Base-by-base conservation (phyloP, 1,139 yeast genomes). In the Debaryomyces robertsiae region DNA sequence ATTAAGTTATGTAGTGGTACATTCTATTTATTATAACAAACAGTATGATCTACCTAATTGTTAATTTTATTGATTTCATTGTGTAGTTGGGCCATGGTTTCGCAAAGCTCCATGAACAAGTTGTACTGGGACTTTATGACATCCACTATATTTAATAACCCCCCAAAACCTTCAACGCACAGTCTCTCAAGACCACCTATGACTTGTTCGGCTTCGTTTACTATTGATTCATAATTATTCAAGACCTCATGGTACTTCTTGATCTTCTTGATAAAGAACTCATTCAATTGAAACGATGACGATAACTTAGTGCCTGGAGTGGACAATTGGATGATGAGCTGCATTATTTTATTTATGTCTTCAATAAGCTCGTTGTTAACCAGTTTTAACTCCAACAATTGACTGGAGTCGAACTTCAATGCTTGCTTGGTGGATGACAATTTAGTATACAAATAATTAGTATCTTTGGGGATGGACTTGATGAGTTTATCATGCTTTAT, bases 51-150 rank as follows among this genome's bases (percentile, higher is more conserved):
- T 19, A 19, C 28, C 10, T 25, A 25, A 5, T 25, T 25, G 10
- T 11, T 25, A 4, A 25, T 38, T 43, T 53, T 60, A 39, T 52
- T 55, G 15, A 63, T 51, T 46, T 81, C 82, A 52, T 84, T 90
- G 63, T 93, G 98, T 40, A 89, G 67, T 54, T 86, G 95, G 2
- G 98, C 98, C 55, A 91, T 83, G 27, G 82, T 77, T 62, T 90
- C 95, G 44, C 96, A 91, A 39, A 90, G 73, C 54, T 90, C 95
- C 91, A 93, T 87, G 63, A 91, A 91, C 48, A 91, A 71, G 42
- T 75, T 73, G 61, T 89, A 89, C 64, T 91, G 97, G 51, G 85
- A 89, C 50, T 83, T 81, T 24, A 93, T 74, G 0, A 95, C 85
- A 35, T 74, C 73, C 22, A 84, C 75, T 16, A 86, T 73, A 49